phyloP scores from a whole-genome alignment of 208 protist species.

The Trypanosomatidae sp. region DNA sequence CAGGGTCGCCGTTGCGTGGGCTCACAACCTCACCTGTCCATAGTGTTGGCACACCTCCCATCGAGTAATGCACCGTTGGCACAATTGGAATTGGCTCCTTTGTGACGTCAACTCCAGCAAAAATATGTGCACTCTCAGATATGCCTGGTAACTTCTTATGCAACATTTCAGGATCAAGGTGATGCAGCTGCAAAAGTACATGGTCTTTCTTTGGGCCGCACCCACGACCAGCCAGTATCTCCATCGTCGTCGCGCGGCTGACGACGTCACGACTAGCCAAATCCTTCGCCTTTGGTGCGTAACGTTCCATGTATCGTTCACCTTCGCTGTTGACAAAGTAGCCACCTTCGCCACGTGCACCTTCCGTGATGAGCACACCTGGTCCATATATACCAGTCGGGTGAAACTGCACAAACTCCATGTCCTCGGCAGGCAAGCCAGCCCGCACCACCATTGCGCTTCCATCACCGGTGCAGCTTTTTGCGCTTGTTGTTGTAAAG shows the following conservation, averaged over 20 bases:
- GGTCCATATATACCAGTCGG: slow-evolving; percentile 98
- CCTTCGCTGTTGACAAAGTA: slow-evolving; percentile 97
- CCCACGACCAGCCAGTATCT: slow-evolving; percentile 92
- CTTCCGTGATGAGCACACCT: slow-evolving; percentile 99
- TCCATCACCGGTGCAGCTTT: slow-evolving; percentile 99
- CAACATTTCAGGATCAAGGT: slow-evolving; percentile 93
- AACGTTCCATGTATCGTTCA: slow-evolving; percentile 98
- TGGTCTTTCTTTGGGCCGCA: slow-evolving; percentile 94
- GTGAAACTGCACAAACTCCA: slow-evolving; percentile 99
- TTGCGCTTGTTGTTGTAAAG: slow-evolving; percentile 96
- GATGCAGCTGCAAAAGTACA: slow-evolving; percentile 96
- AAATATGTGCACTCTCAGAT: slow-evolving; percentile 97
- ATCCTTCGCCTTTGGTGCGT: slow-evolving; percentile 98
- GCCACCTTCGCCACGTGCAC: slow-evolving; percentile 93
- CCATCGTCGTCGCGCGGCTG: slow-evolving; percentile 97
- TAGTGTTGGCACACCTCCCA: slow-evolving; percentile 90
- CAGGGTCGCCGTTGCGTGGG: slow-evolving; percentile 78
- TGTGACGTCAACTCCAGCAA: slow-evolving; percentile 98
- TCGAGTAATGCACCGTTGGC: slow-evolving; percentile 99
- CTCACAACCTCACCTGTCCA: slow-evolving; percentile 89
- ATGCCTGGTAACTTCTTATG: slow-evolving; percentile 98
- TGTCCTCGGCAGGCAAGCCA: slow-evolving; percentile 95
- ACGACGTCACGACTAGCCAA: slow-evolving; percentile 99
- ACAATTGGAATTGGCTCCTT: slow-evolving; percentile 99
- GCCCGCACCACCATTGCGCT: slow-evolving; percentile 97